Percentiles rank a stretch among this genome's conserved stretches.
Evolutionary conservation across 2,329 filamentous ascomycete species (phyloP).

Genomic region (Plectosphaerella sp.): DNA sequence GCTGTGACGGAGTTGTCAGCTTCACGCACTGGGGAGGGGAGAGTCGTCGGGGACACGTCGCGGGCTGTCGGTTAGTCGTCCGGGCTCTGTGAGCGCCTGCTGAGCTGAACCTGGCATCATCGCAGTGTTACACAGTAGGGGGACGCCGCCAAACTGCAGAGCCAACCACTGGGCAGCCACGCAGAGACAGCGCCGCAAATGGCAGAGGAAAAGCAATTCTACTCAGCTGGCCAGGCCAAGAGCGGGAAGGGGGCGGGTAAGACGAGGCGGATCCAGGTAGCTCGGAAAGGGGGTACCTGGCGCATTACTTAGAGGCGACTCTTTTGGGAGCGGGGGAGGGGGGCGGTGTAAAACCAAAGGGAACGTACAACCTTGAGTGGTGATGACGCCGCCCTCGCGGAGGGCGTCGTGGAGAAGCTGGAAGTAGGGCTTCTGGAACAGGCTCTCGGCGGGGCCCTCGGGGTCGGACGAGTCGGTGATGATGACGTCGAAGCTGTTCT

Average conservation of each 20-base stretch:
- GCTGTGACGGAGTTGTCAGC: slow-evolving; percentile 45
- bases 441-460: slow-evolving; percentile 89
- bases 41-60: too few species aligned
- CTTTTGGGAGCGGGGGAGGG: background rate
- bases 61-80: too few species aligned
- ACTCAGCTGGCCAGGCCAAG: background rate
- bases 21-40: background rate
- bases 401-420: slow-evolving; percentile 87
- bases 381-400: slow-evolving; percentile 94
- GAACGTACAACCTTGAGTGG: slow-evolving; percentile 99
- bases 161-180: background rate
- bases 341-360: slow-evolving; percentile 43
- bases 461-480: slow-evolving; percentile 99
- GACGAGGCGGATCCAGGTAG: background rate
- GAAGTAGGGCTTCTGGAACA: slow-evolving; percentile 99
- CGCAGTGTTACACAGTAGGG: too few species aligned
- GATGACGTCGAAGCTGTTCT: slow-evolving; percentile 98
- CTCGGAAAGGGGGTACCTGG: slow-evolving; percentile 4
- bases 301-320: slow-evolving; percentile 1
- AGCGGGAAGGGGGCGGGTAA: background rate
- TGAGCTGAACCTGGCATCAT: too few species aligned
- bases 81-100: too few species aligned
- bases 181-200: background rate
- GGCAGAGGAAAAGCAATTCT: background rate
- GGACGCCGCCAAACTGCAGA: background rate